Evolutionary conservation across 75 land plant species (phyloP).

Genomic region (Pseudotsuga menziesii): DNA sequence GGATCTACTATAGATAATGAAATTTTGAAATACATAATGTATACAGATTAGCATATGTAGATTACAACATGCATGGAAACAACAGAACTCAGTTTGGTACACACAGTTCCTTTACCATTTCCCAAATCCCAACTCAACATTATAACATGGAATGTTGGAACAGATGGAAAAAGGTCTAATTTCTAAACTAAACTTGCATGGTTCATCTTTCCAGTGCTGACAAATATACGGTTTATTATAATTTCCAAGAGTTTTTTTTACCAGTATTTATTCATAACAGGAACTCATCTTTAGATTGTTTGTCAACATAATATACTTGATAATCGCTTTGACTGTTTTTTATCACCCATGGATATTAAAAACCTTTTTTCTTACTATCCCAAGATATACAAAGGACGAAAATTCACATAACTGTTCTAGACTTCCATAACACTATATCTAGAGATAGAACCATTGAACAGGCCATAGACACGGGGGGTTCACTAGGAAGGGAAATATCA

Average conservation of each 20-base stretch:
- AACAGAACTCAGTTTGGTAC: background rate
- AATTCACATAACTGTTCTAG: too few species aligned
- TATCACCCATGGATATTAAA: too few species aligned
- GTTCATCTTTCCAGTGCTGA: background rate
- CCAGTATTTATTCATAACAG: background rate
- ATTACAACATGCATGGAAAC: background rate
- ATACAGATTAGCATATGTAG: conserved; percentile 1
- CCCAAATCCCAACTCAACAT: background rate
- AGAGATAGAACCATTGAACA: background rate
- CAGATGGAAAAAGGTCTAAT: background rate
- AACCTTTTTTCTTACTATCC: too few species aligned
- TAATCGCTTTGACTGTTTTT: background rate
- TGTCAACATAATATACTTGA: background rate
- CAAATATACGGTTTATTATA: background rate
- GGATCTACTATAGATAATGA: too few species aligned
- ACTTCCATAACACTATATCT: background rate
- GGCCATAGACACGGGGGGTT: background rate
- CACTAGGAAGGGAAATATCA: too few species aligned
- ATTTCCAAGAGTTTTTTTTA: background rate
- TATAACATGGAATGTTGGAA: background rate
- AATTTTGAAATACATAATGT: background rate
- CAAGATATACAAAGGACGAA: too few species aligned
- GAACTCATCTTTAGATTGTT: background rate
- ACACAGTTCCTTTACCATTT: background rate
- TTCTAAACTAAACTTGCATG: background rate